These are phyloP conservation scores for Berberis thunbergii DNA, from an alignment of 164 flowering plant species.

Conservation along the genomic window DNA sequence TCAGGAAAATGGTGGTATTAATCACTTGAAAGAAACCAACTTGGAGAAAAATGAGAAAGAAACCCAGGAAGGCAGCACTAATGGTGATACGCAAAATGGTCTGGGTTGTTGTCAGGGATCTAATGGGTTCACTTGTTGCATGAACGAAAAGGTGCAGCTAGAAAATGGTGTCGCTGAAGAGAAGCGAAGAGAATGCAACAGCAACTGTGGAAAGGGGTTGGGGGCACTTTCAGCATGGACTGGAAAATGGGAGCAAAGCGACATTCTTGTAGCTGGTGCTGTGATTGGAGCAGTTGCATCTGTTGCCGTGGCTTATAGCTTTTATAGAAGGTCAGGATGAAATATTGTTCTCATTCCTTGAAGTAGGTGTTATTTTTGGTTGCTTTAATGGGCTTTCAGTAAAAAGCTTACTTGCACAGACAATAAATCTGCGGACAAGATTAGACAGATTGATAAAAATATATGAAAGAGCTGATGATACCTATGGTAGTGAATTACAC, in stretches of 20 bases:
- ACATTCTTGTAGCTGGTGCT: constrained; percentile 44
- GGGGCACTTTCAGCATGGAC: constrained; percentile 27
- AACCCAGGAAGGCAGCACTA: constrained; percentile 16
- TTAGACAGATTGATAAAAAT: no score
- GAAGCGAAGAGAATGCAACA: constrained; percentile 5
- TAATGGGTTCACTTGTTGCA: constrained; percentile 66
- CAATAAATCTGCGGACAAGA: constrained; percentile 5
- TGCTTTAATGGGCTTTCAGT: not conserved
- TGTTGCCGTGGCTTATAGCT: constrained; percentile 63
- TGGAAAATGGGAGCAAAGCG: constrained; percentile 51
- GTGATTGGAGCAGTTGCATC: constrained; percentile 75
- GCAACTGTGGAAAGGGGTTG: constrained; percentile 9
- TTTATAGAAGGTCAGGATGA: constrained; percentile 58
- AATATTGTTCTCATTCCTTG: constrained; percentile 11
- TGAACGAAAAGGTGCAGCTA: constrained; percentile 29
- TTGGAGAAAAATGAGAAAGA: constrained; percentile 21
- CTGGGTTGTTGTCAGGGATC: constrained; percentile 72
- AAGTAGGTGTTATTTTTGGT: constrained; percentile 1
- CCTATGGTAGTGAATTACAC: no score
- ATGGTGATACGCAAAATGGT: constrained; percentile 16
- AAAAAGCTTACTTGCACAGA: not conserved
- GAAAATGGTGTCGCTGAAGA: constrained; percentile 12
- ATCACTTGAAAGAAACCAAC: constrained; percentile 24
- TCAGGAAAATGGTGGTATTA: constrained; percentile 10
- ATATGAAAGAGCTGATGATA: no score